These are phyloP conservation scores for Pilasporangium apinafurcum DNA, from an alignment of 352 stramenopile genomes.

Conservation along the genomic window DNA sequence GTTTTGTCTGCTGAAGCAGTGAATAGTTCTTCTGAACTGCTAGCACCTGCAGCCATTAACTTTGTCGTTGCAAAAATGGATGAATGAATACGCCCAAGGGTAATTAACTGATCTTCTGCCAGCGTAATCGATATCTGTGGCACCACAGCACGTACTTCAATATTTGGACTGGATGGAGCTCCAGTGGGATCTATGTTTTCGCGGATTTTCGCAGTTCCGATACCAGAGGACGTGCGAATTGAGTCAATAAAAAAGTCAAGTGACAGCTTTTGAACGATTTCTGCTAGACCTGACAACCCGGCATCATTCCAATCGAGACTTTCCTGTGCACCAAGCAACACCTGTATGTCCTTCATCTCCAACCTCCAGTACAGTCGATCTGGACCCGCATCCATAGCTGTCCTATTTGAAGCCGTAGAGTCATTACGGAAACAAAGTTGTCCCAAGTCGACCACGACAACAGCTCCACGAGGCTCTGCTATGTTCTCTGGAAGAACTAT, in stretches of 20 bases:
- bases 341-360: conserved; percentile 52
- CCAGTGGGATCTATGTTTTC: conserved; percentile 1
- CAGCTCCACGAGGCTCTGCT: conserved; percentile 19
- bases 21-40: conserved; percentile 2
- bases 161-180: neutral
- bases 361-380: conserved; percentile 51
- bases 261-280: conserved; percentile 58
- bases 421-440: conserved; percentile 60
- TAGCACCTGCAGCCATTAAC: neutral
- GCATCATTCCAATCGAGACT: conserved; percentile 31
- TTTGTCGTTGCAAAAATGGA: conserved; percentile 7
- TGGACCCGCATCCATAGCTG: neutral
- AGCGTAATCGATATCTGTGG: conserved; percentile 11
- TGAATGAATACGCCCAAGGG: conserved; percentile 12
- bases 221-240: conserved; percentile 5
- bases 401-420: neutral
- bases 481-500: conserved; percentile 60
- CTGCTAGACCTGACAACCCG: conserved; percentile 24
- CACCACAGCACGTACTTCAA: conserved; percentile 8
- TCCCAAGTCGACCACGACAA: conserved; percentile 70
- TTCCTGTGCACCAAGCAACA: conserved; percentile 40
- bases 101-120: conserved; percentile 8
- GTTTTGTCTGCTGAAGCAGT: conserved; percentile 5
- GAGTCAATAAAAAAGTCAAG: conserved; percentile 51
- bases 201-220: conserved; percentile 2